Conservation (phyloP, 2,329 filamentous ascomycete genomes). For the Penicillium sp. region DNA sequence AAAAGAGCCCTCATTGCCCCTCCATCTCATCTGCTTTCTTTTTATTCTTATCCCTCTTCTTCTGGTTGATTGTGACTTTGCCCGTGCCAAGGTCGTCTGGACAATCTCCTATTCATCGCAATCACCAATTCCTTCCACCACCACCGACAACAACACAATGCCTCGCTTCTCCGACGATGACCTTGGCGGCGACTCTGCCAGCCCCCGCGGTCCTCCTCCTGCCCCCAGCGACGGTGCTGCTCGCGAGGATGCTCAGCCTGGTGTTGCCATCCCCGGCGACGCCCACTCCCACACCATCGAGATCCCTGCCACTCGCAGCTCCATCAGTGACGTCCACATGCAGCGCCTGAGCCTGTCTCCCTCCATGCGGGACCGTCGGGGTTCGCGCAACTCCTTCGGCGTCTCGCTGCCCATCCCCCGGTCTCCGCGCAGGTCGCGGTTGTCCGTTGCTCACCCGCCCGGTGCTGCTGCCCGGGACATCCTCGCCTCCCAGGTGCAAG, state of each 20-base stretch:
- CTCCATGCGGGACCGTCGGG: slow-evolving; percentile 69
- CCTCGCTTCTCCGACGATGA: slow-evolving; percentile 64
- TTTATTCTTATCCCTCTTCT: not conserved
- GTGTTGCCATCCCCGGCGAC: slow-evolving; percentile 50
- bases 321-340: slow-evolving; percentile 73
- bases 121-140: not conserved
- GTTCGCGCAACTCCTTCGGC: slow-evolving; percentile 77
- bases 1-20: slow-evolving; percentile 2
- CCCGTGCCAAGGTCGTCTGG: not conserved
- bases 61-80: slow-evolving; percentile 1
- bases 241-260: slow-evolving; percentile 28
- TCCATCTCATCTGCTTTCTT: not conserved
- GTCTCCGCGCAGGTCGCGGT: slow-evolving; percentile 69
- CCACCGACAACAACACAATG: slow-evolving; percentile 53
- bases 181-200: slow-evolving; percentile 47
- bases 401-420: slow-evolving; percentile 74
- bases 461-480: slow-evolving; percentile 65
- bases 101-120: not conserved
- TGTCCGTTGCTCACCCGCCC: slow-evolving; percentile 64
- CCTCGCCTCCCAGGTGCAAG: slow-evolving; percentile 72
- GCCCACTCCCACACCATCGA: slow-evolving; percentile 61
- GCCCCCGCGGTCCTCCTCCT: slow-evolving; percentile 14
- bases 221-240: slow-evolving; percentile 26
- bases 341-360: slow-evolving; percentile 71
- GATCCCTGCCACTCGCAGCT: slow-evolving; percentile 69